These are phyloP conservation scores for Taphrina pruni DNA, from an alignment of 1,139 yeast genomes.

Conservation along the genomic window DNA sequence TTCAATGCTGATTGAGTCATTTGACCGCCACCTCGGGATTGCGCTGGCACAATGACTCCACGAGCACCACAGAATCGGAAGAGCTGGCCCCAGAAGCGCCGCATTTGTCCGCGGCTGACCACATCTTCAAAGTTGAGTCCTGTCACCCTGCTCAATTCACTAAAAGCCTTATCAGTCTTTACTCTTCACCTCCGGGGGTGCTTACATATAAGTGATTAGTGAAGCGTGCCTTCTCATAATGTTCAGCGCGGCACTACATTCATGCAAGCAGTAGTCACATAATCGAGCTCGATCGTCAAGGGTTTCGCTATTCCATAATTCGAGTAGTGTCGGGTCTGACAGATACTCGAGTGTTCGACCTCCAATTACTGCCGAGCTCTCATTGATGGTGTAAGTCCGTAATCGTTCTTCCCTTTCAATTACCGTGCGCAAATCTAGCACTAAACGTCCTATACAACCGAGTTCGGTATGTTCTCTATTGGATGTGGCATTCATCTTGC, in stretches of 20 bases:
- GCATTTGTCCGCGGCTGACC: slow-evolving; percentile 34
- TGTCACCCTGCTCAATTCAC: slow-evolving; percentile 31
- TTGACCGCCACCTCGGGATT: slow-evolving; percentile 25
- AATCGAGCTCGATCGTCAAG: slow-evolving; percentile 20
- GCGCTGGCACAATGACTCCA: slow-evolving; percentile 32
- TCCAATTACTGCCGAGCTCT: slow-evolving; percentile 18
- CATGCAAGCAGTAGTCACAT: slow-evolving; percentile 22
- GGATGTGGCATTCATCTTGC: slow-evolving; percentile 36
- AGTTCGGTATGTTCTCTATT: slow-evolving; percentile 39
- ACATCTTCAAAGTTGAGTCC: slow-evolving; percentile 37
- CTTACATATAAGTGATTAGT: slow-evolving; percentile 32
- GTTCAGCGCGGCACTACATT: slow-evolving; percentile 19
- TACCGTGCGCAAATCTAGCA: slow-evolving; percentile 31
- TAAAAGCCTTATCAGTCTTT: background rate
- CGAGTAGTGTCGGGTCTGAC: slow-evolving; percentile 8
- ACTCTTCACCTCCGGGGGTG: background rate
- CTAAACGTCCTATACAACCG: slow-evolving; percentile 34
- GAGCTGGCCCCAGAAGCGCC: slow-evolving; percentile 36
- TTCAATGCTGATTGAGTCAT: slow-evolving; percentile 39
- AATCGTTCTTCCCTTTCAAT: slow-evolving; percentile 39
- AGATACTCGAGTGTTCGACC: slow-evolving; percentile 28
- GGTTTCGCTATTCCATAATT: slow-evolving; percentile 20
- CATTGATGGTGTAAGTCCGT: slow-evolving; percentile 38
- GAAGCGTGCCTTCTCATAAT: slow-evolving; percentile 31
- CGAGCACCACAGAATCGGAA: slow-evolving; percentile 34